Base-by-base conservation (phyloP, 2,329 filamentous ascomycete species). In the Alternaria dauci region DNA sequence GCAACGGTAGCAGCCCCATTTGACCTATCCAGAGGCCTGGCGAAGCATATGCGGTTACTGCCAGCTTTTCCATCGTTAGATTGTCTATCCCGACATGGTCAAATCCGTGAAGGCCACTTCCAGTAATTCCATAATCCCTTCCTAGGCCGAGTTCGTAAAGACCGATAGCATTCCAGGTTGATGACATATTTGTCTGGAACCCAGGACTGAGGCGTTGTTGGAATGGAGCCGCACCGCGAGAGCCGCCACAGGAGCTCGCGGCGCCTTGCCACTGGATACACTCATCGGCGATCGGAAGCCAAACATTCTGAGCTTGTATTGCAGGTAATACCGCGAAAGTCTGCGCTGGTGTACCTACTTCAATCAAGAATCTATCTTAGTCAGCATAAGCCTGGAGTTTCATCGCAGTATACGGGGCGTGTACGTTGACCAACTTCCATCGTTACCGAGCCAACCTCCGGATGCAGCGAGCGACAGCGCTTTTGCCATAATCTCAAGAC, bases 111-210 rank as follows among this genome's bases (percentile, higher is more conserved):
- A 48, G 28, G 1, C 28, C 44, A 0, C 16, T 48, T 8, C 44
- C 44, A 2, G 3, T n/a, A 7, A 56, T 56, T 3, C 9, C 53
- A 5, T 34, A 34, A 2, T 16, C 18, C 2, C n/a, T 56, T 8
- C 34, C 54, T 28, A 56, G 26, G 5, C 20, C 54, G 16, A 56
- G 44, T 42, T 51, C 26, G 12, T 43, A 52, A 12, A 56, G 54
- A 6, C 23, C 30, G 8, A 56, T 52, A 2, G 36, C 11, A 9
- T 51, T 16, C 54, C 54, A 56, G 11, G 54, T 32, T 3, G 54
- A 56, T 9, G 54, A 56, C 54, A 56, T 56, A 11, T 56, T 56
- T 9, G 44, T 8, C 46, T 56, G 54, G 3, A 51, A 56, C 18
- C 54, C 54, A 18, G 54, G 54, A 23, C 54, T 56, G 2, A 6